Evolutionary conservation across 257 asterid species (phyloP), one percentile per base, ranked within the genome.

Genomic region (Handroanthus guayacan): DNA sequence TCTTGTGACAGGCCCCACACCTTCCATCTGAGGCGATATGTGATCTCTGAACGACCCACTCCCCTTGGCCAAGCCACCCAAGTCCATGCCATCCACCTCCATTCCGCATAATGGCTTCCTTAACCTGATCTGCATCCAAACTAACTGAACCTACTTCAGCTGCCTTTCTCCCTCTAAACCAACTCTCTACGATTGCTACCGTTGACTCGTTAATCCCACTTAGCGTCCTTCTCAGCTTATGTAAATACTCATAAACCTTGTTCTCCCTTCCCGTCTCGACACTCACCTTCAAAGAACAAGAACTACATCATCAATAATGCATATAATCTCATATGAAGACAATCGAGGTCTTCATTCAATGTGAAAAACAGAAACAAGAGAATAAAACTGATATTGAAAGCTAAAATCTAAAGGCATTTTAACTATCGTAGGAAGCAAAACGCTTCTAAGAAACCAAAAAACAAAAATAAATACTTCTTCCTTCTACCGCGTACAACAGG

Each of bases 31-130:
- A 75, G 66, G 86, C 72, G 17, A 89, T 74, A 75, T 41, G 81
- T 16, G 93, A 82, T 76, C 86, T 89, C 72, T 70, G 83, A 62
- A 82, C 78, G 52, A 68, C 79, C 99, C 99, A 95, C 56, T 82
- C 87, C 34, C 98, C 98, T 86, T 78, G 71, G 48, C 98, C 94
- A 61, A 92, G 87, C 96, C 97, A 95, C 41, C 98, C 98, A 69
- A 87, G 89, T 66, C 99, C 98, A 75, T 95, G 98, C 97, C 97
- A 92, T 63, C 99, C 98, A 76, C 97, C 98, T 55, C 98, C 99
- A 77, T 91, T 91, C 78, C 69, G 84, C 43, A 76, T 18, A 52
- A 82, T 64, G 45, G 87, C 86, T 81, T 89, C 97, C 83, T 87
- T 91, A 74, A 89, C 84, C 81, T 77, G 85, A 76, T 69, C 83